Base-by-base conservation (phyloP, 2,329 filamentous ascomycete genomes). In the Gnomoniopsis smithogilvyi region DNA sequence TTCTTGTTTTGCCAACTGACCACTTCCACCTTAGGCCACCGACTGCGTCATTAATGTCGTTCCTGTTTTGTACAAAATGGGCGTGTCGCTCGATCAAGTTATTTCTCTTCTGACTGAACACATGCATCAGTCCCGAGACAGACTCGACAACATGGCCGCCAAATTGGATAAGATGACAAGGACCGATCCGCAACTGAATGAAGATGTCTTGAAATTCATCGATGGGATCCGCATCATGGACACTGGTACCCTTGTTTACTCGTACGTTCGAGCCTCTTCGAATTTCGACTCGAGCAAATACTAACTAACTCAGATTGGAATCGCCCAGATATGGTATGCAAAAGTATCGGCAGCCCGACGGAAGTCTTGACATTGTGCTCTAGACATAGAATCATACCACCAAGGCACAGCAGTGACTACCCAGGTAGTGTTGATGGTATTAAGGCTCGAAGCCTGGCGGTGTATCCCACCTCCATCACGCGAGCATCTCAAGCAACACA, bases 261-360 rank as follows among this genome's bases (percentile, higher is more conserved):
- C 69, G 72, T 73, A 56, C 51, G 72, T 64, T 43, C 50, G 21
- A 19, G 12, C 17, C 14, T 12, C 43, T 19, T 21, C 21, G 12
- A 19, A 21, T 14, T 33, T 34, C 24, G 36, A 14, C 6, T 12
- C 8, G 4, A 22, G 17, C 26, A 45, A 15, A 24, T 53, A 38
- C 63, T 67, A 38, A 69, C 48, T n/a, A 10, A 14, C 43, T 7
- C 26, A 74, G 72, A 3, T 60, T 72, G 46, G 66, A 66, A 46
- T 74, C 72, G 12, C 67, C 67, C 21, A 66, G 73, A 41, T 74
- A 74, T 59, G 68, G 64, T 26, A 58, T 75, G 19, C 63, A 61
- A 3, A 65, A 68, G 46, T 67, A 70, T 48, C 54, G 69, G 30
- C 65, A 66, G 46, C 58, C 68, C 36, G 70, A 75, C 34, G 72